Evolutionary conservation across 2,329 filamentous ascomycete species (phyloP).

Genomic region (Teratosphaeria viscida): DNA sequence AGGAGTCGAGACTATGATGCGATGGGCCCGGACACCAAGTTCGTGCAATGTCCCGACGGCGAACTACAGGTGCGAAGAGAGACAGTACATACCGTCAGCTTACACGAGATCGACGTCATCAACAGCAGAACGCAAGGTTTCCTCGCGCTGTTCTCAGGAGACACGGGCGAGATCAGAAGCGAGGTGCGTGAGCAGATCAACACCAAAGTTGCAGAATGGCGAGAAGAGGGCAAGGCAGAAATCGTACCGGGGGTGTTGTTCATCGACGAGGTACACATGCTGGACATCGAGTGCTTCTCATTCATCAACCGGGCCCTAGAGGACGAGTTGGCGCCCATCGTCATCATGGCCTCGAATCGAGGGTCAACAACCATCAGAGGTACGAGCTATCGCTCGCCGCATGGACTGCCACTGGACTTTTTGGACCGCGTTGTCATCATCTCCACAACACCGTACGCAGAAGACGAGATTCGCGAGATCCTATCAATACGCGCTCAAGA

Average conservation of each 20-base stretch:
- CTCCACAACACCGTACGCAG: slow-evolving; percentile 74
- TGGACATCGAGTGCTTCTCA: slow-evolving; percentile 97
- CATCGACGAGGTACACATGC: slow-evolving; percentile 99
- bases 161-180: slow-evolving; percentile 94
- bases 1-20: slow-evolving; percentile 96
- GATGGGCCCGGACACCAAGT: slow-evolving; percentile 97
- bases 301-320: slow-evolving; percentile 97
- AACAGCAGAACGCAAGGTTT: slow-evolving; percentile 99
- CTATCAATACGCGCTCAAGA: slow-evolving; percentile 86
- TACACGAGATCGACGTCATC: slow-evolving; percentile 99
- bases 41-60: slow-evolving; percentile 92
- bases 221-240: slow-evolving; percentile 96
- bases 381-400: slow-evolving; percentile 84
- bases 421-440: slow-evolving; percentile 93
- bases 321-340: slow-evolving; percentile 86
- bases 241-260: slow-evolving; percentile 96
- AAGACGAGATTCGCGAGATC: slow-evolving; percentile 85
- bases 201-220: slow-evolving; percentile 97
- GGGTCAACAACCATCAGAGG: slow-evolving; percentile 85
- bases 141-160: slow-evolving; percentile 89
- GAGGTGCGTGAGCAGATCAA: slow-evolving; percentile 99
- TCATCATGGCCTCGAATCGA: slow-evolving; percentile 98
- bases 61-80: slow-evolving; percentile 96
- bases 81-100: slow-evolving; percentile 88
- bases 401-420: slow-evolving; percentile 91